These are phyloP conservation scores for Fusarium continuum DNA, from an alignment of 2,329 filamentous ascomycete genomes.

Conservation along the genomic window DNA sequence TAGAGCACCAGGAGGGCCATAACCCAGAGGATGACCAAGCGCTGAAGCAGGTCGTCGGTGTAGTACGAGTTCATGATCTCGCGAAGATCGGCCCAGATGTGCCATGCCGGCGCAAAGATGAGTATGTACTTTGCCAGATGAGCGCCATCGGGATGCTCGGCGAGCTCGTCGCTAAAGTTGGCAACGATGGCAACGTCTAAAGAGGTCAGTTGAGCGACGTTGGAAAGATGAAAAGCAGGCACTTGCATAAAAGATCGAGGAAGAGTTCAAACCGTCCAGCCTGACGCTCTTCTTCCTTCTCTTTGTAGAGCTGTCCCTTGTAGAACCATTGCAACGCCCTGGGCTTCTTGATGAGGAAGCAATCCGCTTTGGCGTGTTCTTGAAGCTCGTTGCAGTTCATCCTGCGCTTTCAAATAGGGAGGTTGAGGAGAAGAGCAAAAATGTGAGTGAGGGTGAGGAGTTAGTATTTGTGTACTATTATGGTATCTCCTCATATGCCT, in stretches of 20 bases:
- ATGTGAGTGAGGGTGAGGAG: neutral
- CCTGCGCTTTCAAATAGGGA: neutral
- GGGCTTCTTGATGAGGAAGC: constrained; percentile 50
- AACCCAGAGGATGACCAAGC: constrained; percentile 59
- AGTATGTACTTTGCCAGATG: constrained; percentile 59
- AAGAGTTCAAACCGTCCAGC: constrained; percentile 60
- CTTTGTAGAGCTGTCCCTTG: constrained; percentile 52
- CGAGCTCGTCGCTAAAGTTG: constrained; percentile 59
- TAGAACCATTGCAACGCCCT: constrained; percentile 58
- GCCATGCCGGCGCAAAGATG: constrained; percentile 59
- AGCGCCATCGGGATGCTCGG: constrained; percentile 55
- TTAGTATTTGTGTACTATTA: constrained; percentile 2
- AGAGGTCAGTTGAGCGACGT: neutral
- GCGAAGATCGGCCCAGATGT: constrained; percentile 60
- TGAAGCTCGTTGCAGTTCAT: constrained; percentile 54
- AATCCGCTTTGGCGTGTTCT: constrained; percentile 42
- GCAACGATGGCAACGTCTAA: constrained; percentile 58
- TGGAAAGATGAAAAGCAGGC: neutral
- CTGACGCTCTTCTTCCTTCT: constrained; percentile 55
- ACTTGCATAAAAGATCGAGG: constrained; percentile 57
- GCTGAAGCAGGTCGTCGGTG: constrained; percentile 59
- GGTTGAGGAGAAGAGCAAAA: neutral
- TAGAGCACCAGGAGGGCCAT: constrained; percentile 60
- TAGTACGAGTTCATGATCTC: constrained; percentile 64
- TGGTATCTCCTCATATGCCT: neutral